A percentile compares a stretch with the other conserved stretches of the same genome.
Evolutionary conservation across 225 moss, liverwort and hornwort genomes (phyloP).

Genomic region (Pseudoscleropodium purum): DNA sequence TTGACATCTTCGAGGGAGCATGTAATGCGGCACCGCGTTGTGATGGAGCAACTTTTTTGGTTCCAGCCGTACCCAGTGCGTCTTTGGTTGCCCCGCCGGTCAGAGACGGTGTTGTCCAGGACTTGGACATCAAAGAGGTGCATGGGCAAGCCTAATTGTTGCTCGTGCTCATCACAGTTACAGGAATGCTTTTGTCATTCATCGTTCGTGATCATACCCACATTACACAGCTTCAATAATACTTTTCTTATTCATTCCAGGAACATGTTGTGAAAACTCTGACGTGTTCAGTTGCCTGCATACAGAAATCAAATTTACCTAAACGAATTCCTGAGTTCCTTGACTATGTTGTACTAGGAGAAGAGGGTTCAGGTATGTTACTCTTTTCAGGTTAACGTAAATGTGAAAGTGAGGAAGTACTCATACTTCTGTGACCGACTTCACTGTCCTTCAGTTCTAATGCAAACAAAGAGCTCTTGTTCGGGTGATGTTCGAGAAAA

Average conservation of each 20-base stretch:
- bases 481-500: not conserved
- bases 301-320: constrained; percentile 28
- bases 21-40: not conserved
- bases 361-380: constrained; percentile 50
- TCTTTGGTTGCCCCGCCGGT: not conserved
- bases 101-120: constrained; percentile 4
- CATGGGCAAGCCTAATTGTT: not conserved
- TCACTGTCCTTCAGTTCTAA: not conserved
- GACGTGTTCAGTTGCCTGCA: not conserved
- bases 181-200: not conserved
- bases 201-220: not conserved
- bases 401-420: not conserved
- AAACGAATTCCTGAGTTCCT: constrained; percentile 52
- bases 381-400: not conserved
- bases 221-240: not conserved
- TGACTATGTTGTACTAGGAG: constrained; percentile 42
- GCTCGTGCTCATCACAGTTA: not conserved
- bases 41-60: constrained; percentile 8
- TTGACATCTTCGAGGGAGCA: constrained; percentile 6
- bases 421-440: not conserved
- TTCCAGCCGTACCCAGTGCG: constrained; percentile 9
- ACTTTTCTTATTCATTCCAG: not conserved
- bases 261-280: not conserved
- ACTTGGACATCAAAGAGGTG: constrained; percentile 22
- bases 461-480: not conserved